Base-by-base conservation (phyloP, 1,284 basidiomycete species). In the Naganishia sp. region DNA sequence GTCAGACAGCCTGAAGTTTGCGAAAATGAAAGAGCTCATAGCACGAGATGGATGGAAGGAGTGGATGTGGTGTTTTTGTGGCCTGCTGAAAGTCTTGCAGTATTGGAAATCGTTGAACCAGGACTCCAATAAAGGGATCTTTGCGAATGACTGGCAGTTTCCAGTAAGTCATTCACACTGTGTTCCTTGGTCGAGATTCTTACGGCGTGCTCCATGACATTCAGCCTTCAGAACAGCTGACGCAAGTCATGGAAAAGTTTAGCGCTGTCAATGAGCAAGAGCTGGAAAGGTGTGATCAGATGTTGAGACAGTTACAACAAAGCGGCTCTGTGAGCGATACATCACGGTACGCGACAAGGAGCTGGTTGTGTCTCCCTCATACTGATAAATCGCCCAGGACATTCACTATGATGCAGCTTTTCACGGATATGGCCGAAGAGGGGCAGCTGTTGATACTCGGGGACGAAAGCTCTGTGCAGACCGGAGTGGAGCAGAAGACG, bases 21-120 rank as follows among this genome's bases (percentile, higher is more conserved):
- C 36, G 21, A 61, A 43, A 23, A 43, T 94, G 74, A 84, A 86
- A 73, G 88, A 99, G 70, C 96, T 99, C 69, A 89, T 89, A 85
- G 81, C 81, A 72, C 83, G 90, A 70, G 92, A 98, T 72, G 96
- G 95, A 7, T 61, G 89, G 54, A 88, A 83, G 73, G 25, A 48
- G 18, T 61, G 59, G 59, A 42, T 50, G 7, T 61, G 59, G 59
- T 61, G 59, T 25, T 61, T 61, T 44, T 43, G 39, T 43, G 59
- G 59, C 15, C 36, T 52, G 9, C 18, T 61, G 6, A 11, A 39
- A 43, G 48, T 61, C 28, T 18, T 61, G 21, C 48, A 61, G 23
- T 61, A 61, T 28, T 61, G 59, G 59, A 50, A 52, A n/a, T 18
- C 48, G 15, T 21, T 61, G 9, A 28, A 39, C 59, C 21, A 44